Evolutionary conservation across 441 rosid species (phyloP).

Genomic region (Erysimum cheiri): DNA sequence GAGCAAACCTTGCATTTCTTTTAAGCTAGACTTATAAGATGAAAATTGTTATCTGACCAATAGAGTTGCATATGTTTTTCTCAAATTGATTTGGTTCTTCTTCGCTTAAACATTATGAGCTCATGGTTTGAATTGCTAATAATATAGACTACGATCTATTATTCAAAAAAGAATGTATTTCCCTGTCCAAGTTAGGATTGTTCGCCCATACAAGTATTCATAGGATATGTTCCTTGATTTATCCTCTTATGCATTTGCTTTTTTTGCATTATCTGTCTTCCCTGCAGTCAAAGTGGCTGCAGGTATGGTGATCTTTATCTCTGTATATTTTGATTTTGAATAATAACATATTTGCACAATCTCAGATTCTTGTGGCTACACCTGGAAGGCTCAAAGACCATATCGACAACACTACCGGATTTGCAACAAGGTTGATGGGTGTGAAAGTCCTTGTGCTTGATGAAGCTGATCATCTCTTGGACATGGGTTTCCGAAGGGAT

Average conservation of each 20-base stretch:
- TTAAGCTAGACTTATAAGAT: constrained; percentile 17
- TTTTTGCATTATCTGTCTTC: not conserved
- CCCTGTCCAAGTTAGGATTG: constrained; percentile 1
- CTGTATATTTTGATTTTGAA: constrained; percentile 5
- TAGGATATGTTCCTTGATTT: constrained; percentile 7
- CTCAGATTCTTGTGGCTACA: constrained; percentile 93
- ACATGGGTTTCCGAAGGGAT: constrained; percentile 94
- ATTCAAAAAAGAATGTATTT: not conserved
- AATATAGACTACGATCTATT: not conserved
- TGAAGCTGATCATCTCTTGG: constrained; percentile 95
- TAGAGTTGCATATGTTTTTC: constrained; percentile 11
- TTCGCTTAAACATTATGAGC: not conserved
- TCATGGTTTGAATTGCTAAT: constrained; percentile 12
- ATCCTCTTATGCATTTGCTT: not conserved
- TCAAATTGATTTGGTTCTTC: constrained; percentile 4
- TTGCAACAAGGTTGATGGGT: constrained; percentile 86
- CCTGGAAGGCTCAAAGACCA: constrained; percentile 99
- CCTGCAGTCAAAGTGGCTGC: constrained; percentile 1
- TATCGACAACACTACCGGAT: constrained; percentile 89
- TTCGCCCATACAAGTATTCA: constrained; percentile 1
- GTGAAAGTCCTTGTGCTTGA: constrained; percentile 92
- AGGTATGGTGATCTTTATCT: not conserved
- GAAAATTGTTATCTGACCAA: constrained; percentile 5
- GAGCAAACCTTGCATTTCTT: not conserved
- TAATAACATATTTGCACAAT: constrained; percentile 39